These are phyloP conservation scores for Heliamphora pulchella DNA, from an alignment of 179 eudicot species.

Conservation along the genomic window DNA sequence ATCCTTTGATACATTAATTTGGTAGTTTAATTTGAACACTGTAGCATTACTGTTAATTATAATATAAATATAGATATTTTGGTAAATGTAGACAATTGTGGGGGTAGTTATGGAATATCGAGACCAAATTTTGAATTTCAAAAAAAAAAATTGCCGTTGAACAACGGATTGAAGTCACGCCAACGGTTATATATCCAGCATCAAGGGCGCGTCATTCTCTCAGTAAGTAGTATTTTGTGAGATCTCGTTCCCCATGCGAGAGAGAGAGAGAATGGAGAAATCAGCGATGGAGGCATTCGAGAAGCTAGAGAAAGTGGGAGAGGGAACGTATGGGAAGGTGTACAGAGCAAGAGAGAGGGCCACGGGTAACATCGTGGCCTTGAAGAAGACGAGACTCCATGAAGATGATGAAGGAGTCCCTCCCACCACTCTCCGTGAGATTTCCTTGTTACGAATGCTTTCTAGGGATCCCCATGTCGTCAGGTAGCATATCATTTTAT, in stretches of 20 bases:
- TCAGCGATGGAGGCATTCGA: conserved; percentile 86
- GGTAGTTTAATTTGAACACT: too few relatives aligned
- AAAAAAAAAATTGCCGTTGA: conserved; percentile 25
- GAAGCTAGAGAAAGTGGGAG: conserved; percentile 96
- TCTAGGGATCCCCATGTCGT: conserved; percentile 91
- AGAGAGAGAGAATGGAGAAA: conserved; percentile 21
- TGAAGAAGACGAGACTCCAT: conserved; percentile 86
- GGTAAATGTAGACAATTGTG: background rate
- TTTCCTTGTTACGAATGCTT: conserved; percentile 82
- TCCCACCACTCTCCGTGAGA: conserved; percentile 92
- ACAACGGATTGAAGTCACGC: background rate
- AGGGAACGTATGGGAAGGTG: conserved; percentile 92
- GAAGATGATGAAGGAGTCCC: conserved; percentile 98
- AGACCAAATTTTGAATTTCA: conserved; percentile 19
- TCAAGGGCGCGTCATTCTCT: background rate
- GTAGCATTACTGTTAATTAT: too few relatives aligned
- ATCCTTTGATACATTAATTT: too few relatives aligned
- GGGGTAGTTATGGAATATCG: conserved; percentile 7
- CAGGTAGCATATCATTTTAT: conserved; percentile 29
- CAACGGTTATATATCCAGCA: background rate
- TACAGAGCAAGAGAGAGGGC: conserved; percentile 81
- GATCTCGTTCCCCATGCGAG: background rate
- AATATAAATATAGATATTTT: too few relatives aligned
- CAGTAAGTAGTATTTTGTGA: background rate
- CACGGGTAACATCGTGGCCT: conserved; percentile 82